Base-by-base conservation (phyloP, 306 rosid genomes). In the Bauhinia variegata region DNA sequence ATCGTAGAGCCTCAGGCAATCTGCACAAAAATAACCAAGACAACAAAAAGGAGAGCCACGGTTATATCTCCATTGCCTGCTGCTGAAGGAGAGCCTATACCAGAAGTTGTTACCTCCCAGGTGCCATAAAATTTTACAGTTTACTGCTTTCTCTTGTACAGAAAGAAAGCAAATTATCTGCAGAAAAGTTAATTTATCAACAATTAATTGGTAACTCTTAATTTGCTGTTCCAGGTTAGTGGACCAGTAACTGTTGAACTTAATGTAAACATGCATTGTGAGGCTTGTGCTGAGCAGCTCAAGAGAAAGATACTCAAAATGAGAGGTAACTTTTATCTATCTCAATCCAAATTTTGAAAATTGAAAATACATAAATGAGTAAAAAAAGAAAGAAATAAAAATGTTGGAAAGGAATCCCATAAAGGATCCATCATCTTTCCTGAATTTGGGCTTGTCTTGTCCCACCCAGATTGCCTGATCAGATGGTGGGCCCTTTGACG, bases 191-290 rank as follows among this genome's bases (percentile, higher is more conserved):
- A 63, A 44, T 65, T 68, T 53, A 41, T 62, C 1, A 74, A 55
- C 18, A 11, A 46, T n/a, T 47, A 11, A 46, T n/a, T 47, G 14
- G 1, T 6, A 15, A 54, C 15, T 80, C 3, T 12, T 36, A 10
- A 33, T 8, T 55, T 62, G 58, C 11, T 71, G 39, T 38, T 83
- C 6, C 79, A 92, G 98, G 98, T 84, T 44, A 70, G 80, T 77
- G 96, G 83, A 60, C 76, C 80, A 53, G 81, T 68, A 53, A 81
- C 88, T 4, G 92, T 92, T 82, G 98, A 92, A 72, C 95, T 92
- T 68, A 80, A 79, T 70, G 91, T 92, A 39, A 89, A 89, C 83
- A 89, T 92, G 98, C 98, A 92, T 67, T 92, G 98, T 76, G 95
- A 85, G 73, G 95, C 98, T 12, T 92, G 98, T 82, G 98, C 98